Base-by-base conservation (phyloP, 805 yeast species). In the Scheffersomyces lignosus region DNA sequence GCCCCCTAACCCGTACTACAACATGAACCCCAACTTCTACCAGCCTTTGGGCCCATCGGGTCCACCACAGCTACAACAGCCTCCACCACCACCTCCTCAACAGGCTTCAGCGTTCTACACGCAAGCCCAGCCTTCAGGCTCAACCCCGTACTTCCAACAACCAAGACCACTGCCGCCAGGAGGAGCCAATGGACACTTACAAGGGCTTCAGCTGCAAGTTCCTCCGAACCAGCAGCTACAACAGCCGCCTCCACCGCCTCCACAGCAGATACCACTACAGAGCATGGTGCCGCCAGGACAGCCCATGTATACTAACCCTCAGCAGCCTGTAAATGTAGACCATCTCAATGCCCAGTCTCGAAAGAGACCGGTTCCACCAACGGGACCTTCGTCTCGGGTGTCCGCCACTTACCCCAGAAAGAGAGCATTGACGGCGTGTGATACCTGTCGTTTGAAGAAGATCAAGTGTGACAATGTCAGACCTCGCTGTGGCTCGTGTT, bases 341-440 rank as follows among this genome's bases (percentile, higher is more conserved):
- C n/a, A n/a, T n/a, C n/a, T n/a, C n/a, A n/a, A n/a, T n/a, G n/a
- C n/a, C n/a, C n/a, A n/a, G n/a, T n/a, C n/a, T n/a, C n/a, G n/a
- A n/a, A n/a, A n/a, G n/a, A n/a, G n/a, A n/a, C n/a, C 24, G 10
- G 10, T 10, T 20, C 10, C 24, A 20, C 24, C 10, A 20, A 20
- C 10, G 24, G 24, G 24, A 7, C 9, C 24, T 7, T 20, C 24
- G 7, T 20, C 24, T 7, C 24, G 24, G 24, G 24, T 10, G 10
- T 20, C 24, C 10, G 24, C 24, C 24, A 20, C 24, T 7, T 20
- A 31, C 31, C 27, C 47, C 31, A 37, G 70, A 18, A 58, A 53
- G 36, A 35, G 68, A 34, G 66, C 66, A 1, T 43, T 60, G n/a
- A 62, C 71, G 0, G 71, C 71, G 1, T 64, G 71, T 44, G 68